Evolutionary conservation across 257 asterid species (phyloP).

Genomic region (Solanum verrucosum): DNA sequence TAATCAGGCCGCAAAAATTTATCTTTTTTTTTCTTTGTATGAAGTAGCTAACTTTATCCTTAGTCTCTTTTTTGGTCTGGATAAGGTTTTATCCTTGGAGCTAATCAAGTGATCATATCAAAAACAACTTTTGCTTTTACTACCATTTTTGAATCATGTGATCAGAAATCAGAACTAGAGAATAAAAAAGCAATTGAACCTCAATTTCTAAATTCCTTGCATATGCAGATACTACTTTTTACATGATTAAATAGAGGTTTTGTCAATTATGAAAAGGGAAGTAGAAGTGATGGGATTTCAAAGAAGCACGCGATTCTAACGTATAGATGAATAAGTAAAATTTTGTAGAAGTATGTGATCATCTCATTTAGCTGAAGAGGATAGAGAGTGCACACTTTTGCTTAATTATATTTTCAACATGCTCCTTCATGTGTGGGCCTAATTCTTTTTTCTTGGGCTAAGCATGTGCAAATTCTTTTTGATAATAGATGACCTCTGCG

Average conservation of each 20-base stretch:
- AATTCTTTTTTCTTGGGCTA: not conserved
- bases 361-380: not conserved
- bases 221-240: not conserved
- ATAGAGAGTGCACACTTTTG: not conserved
- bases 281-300: not conserved
- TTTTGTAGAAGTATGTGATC: not conserved
- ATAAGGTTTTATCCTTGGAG: not conserved
- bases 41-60: not conserved
- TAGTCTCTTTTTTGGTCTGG: not conserved
- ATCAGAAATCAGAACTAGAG: not conserved
- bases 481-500: not conserved
- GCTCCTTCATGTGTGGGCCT: not conserved
- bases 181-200: not conserved
- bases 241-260: not conserved
- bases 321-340: not conserved
- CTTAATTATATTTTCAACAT: not conserved
- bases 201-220: not conserved
- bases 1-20: not conserved
- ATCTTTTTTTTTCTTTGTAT: not conserved
- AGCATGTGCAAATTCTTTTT: not conserved
- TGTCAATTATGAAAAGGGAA: not conserved
- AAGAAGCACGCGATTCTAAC: not conserved
- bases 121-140: not conserved
- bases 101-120: not conserved
- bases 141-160: not conserved